Evolutionary conservation across 768 basidiomycete species (phyloP).

Genomic region (Gloeopeniophorella convolvens): DNA sequence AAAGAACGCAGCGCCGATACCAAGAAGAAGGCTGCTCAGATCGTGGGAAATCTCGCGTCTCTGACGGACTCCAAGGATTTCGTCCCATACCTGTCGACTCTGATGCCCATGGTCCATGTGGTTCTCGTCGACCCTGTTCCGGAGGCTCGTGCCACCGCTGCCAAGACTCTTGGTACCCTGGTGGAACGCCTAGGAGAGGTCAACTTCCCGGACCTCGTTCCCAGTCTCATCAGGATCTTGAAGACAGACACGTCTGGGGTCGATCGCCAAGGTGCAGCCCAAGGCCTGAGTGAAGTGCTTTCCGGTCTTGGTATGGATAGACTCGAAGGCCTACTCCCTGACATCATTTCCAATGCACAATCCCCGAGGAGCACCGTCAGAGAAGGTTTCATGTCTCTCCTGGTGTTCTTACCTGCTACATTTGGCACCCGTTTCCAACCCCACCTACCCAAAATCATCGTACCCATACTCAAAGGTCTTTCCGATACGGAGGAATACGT

Average conservation of each 20-base stretch:
- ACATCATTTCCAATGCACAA: constrained; percentile 87
- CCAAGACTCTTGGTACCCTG: constrained; percentile 93
- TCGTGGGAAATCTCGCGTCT: constrained; percentile 94
- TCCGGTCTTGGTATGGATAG: constrained; percentile 97
- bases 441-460: constrained; percentile 89
- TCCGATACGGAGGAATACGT: constrained; percentile 94
- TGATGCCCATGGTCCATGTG: constrained; percentile 85
- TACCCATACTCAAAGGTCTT: constrained; percentile 86
- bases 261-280: constrained; percentile 96
- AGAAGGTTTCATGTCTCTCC: constrained; percentile 97
- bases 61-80: constrained; percentile 88
- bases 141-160: constrained; percentile 94
- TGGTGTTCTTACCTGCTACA: constrained; percentile 92
- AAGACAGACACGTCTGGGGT: constrained; percentile 93
- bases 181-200: constrained; percentile 92
- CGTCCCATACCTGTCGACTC: constrained; percentile 83
- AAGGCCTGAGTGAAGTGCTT: constrained; percentile 92
- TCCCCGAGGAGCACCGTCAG: constrained; percentile 87
- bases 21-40: constrained; percentile 93
- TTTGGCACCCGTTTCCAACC: constrained; percentile 97
- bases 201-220: constrained; percentile 94
- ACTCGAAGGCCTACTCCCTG: constrained; percentile 87
- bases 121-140: constrained; percentile 97
- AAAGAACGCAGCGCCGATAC: constrained; percentile 89
- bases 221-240: constrained; percentile 78